Evolutionary conservation across 495 filamentous ascomycete species (phyloP).

Genomic region (Saxophila tyrrhenica): DNA sequence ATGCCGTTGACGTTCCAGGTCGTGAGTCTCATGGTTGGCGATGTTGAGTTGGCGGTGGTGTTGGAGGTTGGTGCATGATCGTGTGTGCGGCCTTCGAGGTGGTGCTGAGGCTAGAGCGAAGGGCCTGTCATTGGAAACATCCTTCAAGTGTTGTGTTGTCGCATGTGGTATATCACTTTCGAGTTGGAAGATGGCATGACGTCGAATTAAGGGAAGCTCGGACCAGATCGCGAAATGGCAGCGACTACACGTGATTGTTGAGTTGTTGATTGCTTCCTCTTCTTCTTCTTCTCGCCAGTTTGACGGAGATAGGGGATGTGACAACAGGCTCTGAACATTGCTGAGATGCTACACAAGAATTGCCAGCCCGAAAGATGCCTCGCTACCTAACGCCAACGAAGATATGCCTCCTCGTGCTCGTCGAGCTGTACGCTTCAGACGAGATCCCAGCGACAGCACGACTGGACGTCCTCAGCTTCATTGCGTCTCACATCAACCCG

Average conservation of each 20-base stretch:
- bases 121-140: too few relatives aligned
- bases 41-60: neutral
- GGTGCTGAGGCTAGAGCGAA: too few relatives aligned
- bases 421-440: conserved; percentile 62
- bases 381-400: conserved; percentile 79
- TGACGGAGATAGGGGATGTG: too few relatives aligned
- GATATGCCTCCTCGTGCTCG: conserved; percentile 67
- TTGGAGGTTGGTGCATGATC: neutral
- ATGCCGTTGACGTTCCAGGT: conserved; percentile 87
- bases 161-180: neutral
- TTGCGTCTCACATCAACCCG: conserved; percentile 61
- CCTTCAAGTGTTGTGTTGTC: too few relatives aligned
- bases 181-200: neutral
- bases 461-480: conserved; percentile 76
- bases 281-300: neutral
- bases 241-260: neutral
- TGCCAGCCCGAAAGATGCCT: conserved; percentile 56
- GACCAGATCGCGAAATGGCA: neutral
- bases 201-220: too few relatives aligned
- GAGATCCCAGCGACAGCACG: conserved; percentile 20
- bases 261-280: neutral
- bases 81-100: neutral
- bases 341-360: too few relatives aligned
- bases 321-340: too few relatives aligned
- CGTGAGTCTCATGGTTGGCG: conserved; percentile 15